These are phyloP conservation scores for Coniochaeta prunicola DNA, from an alignment of 2,329 filamentous ascomycete species.

Conservation along the genomic window DNA sequence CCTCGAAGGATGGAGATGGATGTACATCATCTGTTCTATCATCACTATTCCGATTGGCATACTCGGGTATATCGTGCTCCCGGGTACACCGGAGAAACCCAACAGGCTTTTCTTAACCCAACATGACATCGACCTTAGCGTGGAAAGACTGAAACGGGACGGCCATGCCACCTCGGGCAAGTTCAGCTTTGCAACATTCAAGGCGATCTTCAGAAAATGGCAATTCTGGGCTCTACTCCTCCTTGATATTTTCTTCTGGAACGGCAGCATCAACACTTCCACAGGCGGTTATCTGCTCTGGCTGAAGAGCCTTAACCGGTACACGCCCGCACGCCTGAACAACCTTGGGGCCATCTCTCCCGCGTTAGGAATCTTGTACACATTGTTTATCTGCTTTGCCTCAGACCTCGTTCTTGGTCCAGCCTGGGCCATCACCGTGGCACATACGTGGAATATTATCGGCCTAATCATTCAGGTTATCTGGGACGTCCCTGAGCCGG, in stretches of 20 bases:
- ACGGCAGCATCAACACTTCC: slow-evolving; percentile 36
- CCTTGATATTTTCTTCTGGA: slow-evolving; percentile 51
- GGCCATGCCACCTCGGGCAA: slow-evolving; percentile 31
- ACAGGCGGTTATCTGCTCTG: slow-evolving; percentile 47
- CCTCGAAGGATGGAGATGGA: slow-evolving; percentile 45
- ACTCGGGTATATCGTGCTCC: slow-evolving; percentile 41
- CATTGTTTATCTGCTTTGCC: slow-evolving; percentile 43
- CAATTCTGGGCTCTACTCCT: slow-evolving; percentile 44
- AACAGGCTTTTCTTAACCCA: slow-evolving; percentile 38
- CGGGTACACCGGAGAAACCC: slow-evolving; percentile 41
- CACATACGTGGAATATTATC: slow-evolving; percentile 42
- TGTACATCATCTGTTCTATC: slow-evolving; percentile 46
- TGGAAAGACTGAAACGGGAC: slow-evolving; percentile 33
- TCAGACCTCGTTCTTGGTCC: slow-evolving; percentile 46
- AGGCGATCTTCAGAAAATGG: slow-evolving; percentile 28
- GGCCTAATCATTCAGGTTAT: slow-evolving; percentile 45
- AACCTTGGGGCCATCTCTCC: slow-evolving; percentile 44
- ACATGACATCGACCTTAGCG: slow-evolving; percentile 37
- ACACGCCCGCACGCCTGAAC: slow-evolving; percentile 37
- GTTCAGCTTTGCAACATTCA: slow-evolving; percentile 22
- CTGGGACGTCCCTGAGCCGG: slow-evolving; percentile 48
- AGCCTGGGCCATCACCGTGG: slow-evolving; percentile 46
- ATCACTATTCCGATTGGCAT: slow-evolving; percentile 49
- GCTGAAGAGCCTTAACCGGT: slow-evolving; percentile 47
- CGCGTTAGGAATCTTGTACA: slow-evolving; percentile 49